Conservation (phyloP, 2,329 filamentous ascomycete genomes). For the Domatiomyces globalis region DNA sequence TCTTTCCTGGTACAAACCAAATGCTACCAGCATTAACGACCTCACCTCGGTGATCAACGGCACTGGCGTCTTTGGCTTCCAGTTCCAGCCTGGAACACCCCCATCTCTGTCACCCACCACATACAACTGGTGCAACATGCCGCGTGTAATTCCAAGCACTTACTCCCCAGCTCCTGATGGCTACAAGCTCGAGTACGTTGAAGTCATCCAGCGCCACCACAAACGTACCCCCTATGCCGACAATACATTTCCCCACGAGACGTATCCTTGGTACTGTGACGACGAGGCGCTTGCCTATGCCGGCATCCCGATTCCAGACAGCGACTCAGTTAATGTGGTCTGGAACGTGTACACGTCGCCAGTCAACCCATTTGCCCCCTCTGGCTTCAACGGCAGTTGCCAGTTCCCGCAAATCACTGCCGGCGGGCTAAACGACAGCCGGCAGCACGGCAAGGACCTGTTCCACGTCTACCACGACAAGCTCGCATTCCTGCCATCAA, state of each 20-base stretch:
- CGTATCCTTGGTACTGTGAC: slow-evolving; percentile 58
- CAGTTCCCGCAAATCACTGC: slow-evolving; percentile 70
- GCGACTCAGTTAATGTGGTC: slow-evolving; percentile 43
- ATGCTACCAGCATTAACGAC: slow-evolving; percentile 45
- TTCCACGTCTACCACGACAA: slow-evolving; percentile 61
- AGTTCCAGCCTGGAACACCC: slow-evolving; percentile 54
- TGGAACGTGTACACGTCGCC: slow-evolving; percentile 50
- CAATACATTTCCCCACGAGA: slow-evolving; percentile 62
- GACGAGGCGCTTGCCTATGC: slow-evolving; percentile 58
- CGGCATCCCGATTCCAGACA: slow-evolving; percentile 37
- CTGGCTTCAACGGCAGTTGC: slow-evolving; percentile 59
- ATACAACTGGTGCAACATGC: slow-evolving; percentile 83
- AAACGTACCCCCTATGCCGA: slow-evolving; percentile 68
- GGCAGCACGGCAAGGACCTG: slow-evolving; percentile 61
- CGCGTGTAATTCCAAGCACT: slow-evolving; percentile 55
- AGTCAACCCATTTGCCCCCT: slow-evolving; percentile 51
- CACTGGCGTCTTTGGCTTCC: slow-evolving; percentile 55
- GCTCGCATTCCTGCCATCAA: slow-evolving; percentile 50
- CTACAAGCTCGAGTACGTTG: slow-evolving; percentile 60
- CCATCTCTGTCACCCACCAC: slow-evolving; percentile 40
- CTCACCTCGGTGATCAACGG: slow-evolving; percentile 43
- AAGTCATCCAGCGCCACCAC: slow-evolving; percentile 71
- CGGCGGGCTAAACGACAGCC: slow-evolving; percentile 57
- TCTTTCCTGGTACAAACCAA: slow-evolving; percentile 45
- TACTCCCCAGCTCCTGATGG: slow-evolving; percentile 43